Evolutionary conservation across 306 rosid species (phyloP).

Genomic region (Macrotyloma uniflorum): DNA sequence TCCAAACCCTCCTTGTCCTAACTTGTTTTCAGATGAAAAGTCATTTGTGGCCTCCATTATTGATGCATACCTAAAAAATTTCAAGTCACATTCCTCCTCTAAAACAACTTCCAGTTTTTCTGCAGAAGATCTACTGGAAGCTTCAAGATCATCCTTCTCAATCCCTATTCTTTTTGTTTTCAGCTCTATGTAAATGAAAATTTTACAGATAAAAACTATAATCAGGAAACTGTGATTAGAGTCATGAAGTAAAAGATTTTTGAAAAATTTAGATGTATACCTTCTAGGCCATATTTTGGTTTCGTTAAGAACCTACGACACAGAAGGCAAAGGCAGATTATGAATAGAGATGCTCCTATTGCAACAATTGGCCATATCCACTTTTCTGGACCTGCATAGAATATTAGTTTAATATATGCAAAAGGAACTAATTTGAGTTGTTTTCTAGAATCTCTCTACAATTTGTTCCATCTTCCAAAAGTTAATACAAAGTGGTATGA

Average conservation of each 20-base stretch:
- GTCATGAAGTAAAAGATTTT: not conserved
- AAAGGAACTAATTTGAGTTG: not conserved
- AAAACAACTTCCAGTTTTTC: not conserved
- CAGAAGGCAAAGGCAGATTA: not conserved
- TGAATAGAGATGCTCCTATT: not conserved
- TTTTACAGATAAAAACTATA: not conserved
- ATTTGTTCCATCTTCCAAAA: not conserved
- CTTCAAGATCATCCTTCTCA: not conserved
- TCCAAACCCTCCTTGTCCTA: slow-evolving; percentile 52
- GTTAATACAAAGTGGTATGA: not conserved
- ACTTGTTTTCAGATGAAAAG: slow-evolving; percentile 26
- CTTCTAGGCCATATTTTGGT: not conserved
- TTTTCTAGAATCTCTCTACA: not conserved
- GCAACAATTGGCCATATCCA: slow-evolving; percentile 34
- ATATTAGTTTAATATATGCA: not conserved
- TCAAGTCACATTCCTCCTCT: slow-evolving; percentile 15
- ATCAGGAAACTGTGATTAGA: not conserved
- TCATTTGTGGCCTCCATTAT: slow-evolving; percentile 34
- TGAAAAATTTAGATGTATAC: not conserved
- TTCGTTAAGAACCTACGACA: not conserved
- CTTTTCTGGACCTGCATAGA: slow-evolving; percentile 4
- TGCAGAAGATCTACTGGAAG: not conserved
- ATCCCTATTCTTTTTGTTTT: not conserved
- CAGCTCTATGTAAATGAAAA: not conserved
- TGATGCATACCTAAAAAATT: slow-evolving; percentile 29